Conservation (phyloP, 2,329 filamentous ascomycete genomes). For the Bipolaris zeicola region DNA sequence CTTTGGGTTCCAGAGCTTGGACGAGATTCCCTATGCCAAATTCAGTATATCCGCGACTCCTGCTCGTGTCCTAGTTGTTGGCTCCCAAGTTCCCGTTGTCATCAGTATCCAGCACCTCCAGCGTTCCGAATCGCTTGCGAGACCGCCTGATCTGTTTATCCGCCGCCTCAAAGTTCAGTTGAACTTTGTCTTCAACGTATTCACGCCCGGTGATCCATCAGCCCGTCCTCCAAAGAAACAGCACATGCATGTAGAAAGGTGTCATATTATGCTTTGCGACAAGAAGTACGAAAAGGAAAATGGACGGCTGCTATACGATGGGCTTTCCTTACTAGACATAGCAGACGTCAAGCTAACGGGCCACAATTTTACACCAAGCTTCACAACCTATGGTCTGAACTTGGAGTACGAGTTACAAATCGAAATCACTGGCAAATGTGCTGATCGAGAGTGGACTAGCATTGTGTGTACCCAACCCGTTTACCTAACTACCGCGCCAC, state of each 20-base stretch:
- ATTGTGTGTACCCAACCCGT: slow-evolving; percentile 23
- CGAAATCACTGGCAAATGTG: slow-evolving; percentile 35
- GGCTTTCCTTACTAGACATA: slow-evolving; percentile 18
- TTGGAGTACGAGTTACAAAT: slow-evolving; percentile 34
- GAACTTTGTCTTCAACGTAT: slow-evolving; percentile 16
- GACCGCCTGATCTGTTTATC: slow-evolving; percentile 31
- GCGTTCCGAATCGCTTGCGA: slow-evolving; percentile 29
- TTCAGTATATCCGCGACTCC: slow-evolving; percentile 33
- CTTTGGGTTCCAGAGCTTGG: slow-evolving; percentile 25
- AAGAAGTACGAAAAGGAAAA: slow-evolving; percentile 22
- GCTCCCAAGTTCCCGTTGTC: slow-evolving; percentile 20
- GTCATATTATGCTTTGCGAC: slow-evolving; percentile 23
- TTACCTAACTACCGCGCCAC: slow-evolving; percentile 26
- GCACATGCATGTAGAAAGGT: slow-evolving; percentile 8
- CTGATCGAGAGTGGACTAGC: slow-evolving; percentile 27
- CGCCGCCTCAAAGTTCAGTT: slow-evolving; percentile 33
- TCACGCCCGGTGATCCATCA: slow-evolving; percentile 19
- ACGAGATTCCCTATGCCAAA: slow-evolving; percentile 28
- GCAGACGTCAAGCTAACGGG: slow-evolving; percentile 13
- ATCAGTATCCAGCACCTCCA: slow-evolving; percentile 32
- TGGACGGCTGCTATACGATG: slow-evolving; percentile 24
- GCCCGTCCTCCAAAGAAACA: slow-evolving; percentile 11
- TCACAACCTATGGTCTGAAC: slow-evolving; percentile 34
- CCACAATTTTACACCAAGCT: slow-evolving; percentile 24
- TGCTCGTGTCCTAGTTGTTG: slow-evolving; percentile 27